phyloP scores from a whole-genome alignment of 2,329 filamentous ascomycete species.

The Phyllosticta citrichinensis region DNA sequence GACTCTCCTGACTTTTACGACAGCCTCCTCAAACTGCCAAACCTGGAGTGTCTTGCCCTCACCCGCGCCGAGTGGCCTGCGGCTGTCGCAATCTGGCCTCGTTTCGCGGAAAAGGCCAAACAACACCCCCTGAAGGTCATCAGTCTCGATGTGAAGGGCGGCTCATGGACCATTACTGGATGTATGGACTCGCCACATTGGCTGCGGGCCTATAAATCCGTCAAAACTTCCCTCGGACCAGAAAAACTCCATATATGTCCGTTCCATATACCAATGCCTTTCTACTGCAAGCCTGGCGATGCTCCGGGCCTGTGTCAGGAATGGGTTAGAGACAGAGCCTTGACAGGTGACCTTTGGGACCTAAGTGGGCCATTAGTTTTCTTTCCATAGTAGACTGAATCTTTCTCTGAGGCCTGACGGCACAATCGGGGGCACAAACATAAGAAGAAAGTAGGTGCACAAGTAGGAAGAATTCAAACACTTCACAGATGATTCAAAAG shows the following conservation, averaged over 20 bases:
- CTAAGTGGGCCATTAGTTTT: neutral
- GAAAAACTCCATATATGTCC: slow-evolving; percentile 26
- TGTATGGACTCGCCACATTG: slow-evolving; percentile 19
- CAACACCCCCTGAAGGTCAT: slow-evolving; percentile 15
- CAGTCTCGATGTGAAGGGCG: slow-evolving; percentile 14
- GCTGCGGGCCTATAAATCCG: slow-evolving; percentile 17
- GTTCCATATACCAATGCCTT: neutral
- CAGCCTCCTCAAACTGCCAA: slow-evolving; percentile 25
- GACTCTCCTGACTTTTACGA: slow-evolving; percentile 22
- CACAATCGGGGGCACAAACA: too few relatives aligned
- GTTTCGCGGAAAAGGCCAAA: slow-evolving; percentile 31
- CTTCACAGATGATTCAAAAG: too few relatives aligned
- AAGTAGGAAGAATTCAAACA: too few relatives aligned
- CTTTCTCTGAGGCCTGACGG: neutral
- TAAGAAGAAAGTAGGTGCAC: too few relatives aligned
- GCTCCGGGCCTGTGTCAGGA: slow-evolving; percentile 29
- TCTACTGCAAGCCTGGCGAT: slow-evolving; percentile 12
- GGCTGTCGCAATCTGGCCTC: slow-evolving; percentile 22
- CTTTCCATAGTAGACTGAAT: neutral
- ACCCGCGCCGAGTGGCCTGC: slow-evolving; percentile 23
- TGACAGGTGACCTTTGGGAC: slow-evolving; percentile 28
- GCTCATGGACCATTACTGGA: slow-evolving; percentile 12
- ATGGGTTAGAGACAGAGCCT: slow-evolving; percentile 32
- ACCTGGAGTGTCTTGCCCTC: slow-evolving; percentile 35
- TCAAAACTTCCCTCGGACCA: slow-evolving; percentile 33